Conservation (phyloP, 108 stramenopile species). For the Skeletonema marinoi region DNA sequence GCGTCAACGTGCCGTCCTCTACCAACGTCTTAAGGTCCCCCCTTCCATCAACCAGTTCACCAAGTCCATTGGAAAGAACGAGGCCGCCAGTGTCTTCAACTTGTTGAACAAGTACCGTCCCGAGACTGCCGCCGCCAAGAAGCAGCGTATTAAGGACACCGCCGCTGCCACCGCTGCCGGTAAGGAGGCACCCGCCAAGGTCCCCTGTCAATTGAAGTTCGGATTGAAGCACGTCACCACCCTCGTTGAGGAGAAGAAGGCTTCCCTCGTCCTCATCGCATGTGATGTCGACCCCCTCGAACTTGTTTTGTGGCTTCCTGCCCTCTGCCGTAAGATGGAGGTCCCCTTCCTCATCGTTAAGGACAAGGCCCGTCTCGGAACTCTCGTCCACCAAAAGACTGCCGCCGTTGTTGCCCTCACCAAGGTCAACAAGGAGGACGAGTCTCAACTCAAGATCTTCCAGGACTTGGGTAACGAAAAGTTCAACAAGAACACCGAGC, state of each 20-base stretch:
- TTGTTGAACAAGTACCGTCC: slow-evolving; percentile 98
- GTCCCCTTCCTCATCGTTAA: slow-evolving; percentile 99
- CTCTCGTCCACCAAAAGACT: slow-evolving; percentile 97
- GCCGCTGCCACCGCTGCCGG: slow-evolving; percentile 88
- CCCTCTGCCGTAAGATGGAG: slow-evolving; percentile 99
- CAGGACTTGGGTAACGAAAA: slow-evolving; percentile 84
- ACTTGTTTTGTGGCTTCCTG: slow-evolving; percentile 98
- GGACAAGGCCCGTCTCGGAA: slow-evolving; percentile 98
- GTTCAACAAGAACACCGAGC: slow-evolving; percentile 94
- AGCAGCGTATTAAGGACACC: slow-evolving; percentile 94
- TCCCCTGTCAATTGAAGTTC: slow-evolving; percentile 90
- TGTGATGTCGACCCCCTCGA: slow-evolving; percentile 99
- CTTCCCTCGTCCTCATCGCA: slow-evolving; percentile 96
- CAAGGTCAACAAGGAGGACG: slow-evolving; percentile 91
- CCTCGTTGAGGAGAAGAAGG: slow-evolving; percentile 99
- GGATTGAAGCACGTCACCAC: slow-evolving; percentile 99
- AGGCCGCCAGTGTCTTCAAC: slow-evolving; percentile 96
- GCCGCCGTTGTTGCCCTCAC: slow-evolving; percentile 91
- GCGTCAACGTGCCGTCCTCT: slow-evolving; percentile 97
- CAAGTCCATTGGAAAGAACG: slow-evolving; percentile 96
- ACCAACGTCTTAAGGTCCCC: slow-evolving; percentile 98
- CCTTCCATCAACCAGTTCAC: slow-evolving; percentile 98
- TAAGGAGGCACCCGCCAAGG: slow-evolving; percentile 66
- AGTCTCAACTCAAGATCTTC: slow-evolving; percentile 82
- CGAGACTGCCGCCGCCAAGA: slow-evolving; percentile 96